Base-by-base conservation (phyloP, 495 filamentous ascomycete species). In the Neurospora sp. region DNA sequence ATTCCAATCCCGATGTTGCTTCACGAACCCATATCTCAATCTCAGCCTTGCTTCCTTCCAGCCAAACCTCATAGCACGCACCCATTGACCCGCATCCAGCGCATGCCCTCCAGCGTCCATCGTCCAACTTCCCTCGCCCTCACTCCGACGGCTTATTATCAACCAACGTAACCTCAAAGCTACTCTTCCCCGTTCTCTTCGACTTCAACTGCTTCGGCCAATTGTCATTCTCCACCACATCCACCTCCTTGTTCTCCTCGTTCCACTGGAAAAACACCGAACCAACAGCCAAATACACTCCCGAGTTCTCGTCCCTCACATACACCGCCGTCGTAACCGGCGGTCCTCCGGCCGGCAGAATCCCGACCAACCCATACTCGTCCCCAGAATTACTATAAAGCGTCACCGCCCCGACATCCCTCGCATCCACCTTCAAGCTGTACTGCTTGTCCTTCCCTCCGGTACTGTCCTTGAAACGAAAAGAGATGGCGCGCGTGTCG, bases 181-280 rank as follows among this genome's bases (percentile, higher is more conserved):
- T n/a, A 18, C 72, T 73, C 0, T 31, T 18, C 18, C 69, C 72
- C 9, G 68, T 73, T 7, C 44, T 44, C 69, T 71, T 44, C 27
- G 35, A 9, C 22, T 22, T 20, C 9, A 73, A 59, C 72, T 73
- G 72, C 69, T 40, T 40, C 16, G 72, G 72, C 68, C 69, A 73
- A n/a, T 65, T 42, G 2, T 61, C 69, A 14, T 70, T 31, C 69
- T 73, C 41, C 9, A 73, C 72, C 20, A 73, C 70, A 20, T 73
- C 44, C n/a, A 71, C 69, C 69, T 65, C 9, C 9, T 42, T 40
- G n/a, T 4, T 39, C n/a, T 14, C 2, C 41, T 53, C 45, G n/a
- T 71, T 65, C 72, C 72, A 73, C 48, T 68, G 20, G 38, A 73
- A 73, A 31, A 8, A 73, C 14, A 73, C 45, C 31, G 72, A 73